Base-by-base conservation (phyloP, 1,139 yeast genomes). In the Hyphopichia burtonii region DNA sequence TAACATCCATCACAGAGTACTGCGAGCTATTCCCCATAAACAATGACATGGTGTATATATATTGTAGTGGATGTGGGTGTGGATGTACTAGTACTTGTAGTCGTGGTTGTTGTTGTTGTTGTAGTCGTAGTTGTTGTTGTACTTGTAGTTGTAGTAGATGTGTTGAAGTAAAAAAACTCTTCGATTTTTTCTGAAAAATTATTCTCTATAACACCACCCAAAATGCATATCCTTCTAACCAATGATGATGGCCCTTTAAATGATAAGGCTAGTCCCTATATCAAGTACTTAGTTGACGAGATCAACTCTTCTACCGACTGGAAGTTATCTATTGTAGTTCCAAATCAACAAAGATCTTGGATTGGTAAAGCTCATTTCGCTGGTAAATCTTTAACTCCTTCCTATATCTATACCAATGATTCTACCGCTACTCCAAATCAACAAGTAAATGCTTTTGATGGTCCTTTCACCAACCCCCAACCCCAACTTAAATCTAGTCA, bases 191-290 rank as follows among this genome's bases (percentile, higher is more conserved):
- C 9, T 9, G 23, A 22, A 7, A 22, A 17, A 15, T n/a, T 15
- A 20, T n/a, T n/a, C n/a, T n/a, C n/a, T n/a, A n/a, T n/a, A n/a
- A n/a, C n/a, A n/a, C n/a, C n/a, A n/a, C n/a, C n/a, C 4, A 14
- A 10, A 38, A 73, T 73, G 78, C 78, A 72, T 50, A 60, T 73
- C 23, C 63, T 73, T 38, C 63, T 91, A 41, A 90, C 96, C 19
- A 93, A 93, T 64, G 99, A 93, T 63, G 99, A 93, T 58, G 99
- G 99, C 22, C 98, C 98, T 1, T 83, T 94, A 52, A 82, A 86
- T 53, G 86, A 82, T 50, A 65, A 72, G 39, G 72, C 82, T n/a
- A 88, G 96, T 39, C 97, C 97, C 1, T 93, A 91, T 63, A 76
- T 93, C 49, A 85, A 87, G 56, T 85, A 80, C 52, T 74, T 93